These are phyloP conservation scores for Endocalyx cinctus DNA, from an alignment of 2,329 filamentous ascomycete genomes.

Conservation along the genomic window DNA sequence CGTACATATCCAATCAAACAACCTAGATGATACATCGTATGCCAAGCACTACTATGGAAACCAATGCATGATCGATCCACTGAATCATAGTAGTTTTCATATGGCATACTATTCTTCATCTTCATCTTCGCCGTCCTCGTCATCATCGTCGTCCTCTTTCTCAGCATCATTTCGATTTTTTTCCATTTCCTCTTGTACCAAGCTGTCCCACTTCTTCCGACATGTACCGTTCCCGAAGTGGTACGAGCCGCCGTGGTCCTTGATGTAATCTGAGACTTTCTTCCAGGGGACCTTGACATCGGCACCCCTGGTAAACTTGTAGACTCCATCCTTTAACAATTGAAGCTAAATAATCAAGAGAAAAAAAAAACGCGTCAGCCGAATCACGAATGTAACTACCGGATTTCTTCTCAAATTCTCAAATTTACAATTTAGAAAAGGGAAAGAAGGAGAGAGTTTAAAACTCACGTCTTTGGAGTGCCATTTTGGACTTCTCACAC, in stretches of 20 bases:
- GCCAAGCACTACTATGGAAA: too few species aligned
- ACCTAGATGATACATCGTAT: too few species aligned
- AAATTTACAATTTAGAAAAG: background rate
- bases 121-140: too few species aligned
- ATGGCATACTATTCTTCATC: too few species aligned
- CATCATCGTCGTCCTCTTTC: too few species aligned
- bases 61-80: too few species aligned
- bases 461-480: constrained; percentile 56
- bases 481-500: constrained; percentile 66
- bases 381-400: too few species aligned
- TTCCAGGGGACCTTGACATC: constrained; percentile 51
- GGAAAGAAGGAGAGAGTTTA: background rate
- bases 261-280: constrained; percentile 50
- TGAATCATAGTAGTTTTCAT: too few species aligned
- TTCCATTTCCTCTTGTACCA: constrained; percentile 26
- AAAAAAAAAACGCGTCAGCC: too few species aligned
- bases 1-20: too few species aligned
- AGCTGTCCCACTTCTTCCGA: constrained; percentile 52
- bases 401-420: too few species aligned
- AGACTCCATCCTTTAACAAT: constrained; percentile 41
- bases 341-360: constrained; percentile 30
- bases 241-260: constrained; percentile 49
- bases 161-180: background rate
- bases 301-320: constrained; percentile 26
- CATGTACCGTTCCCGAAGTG: constrained; percentile 56